These are phyloP conservation scores for Candida tropicalis DNA, from an alignment of 1,139 yeast genomes.

Conservation along the genomic window DNA sequence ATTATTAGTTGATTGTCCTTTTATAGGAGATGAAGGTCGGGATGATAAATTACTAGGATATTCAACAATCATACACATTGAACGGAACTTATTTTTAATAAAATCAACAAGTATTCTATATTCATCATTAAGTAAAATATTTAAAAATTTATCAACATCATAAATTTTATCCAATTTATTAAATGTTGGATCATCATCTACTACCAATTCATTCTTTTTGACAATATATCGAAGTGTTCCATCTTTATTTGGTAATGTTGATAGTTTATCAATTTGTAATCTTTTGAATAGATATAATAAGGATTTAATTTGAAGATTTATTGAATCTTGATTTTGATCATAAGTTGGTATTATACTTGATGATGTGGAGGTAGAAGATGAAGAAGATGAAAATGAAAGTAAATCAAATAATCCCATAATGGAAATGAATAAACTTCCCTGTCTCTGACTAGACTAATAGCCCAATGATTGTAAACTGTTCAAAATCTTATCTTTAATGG, in stretches of 20 bases:
- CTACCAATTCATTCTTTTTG: not conserved
- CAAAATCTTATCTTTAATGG: no score
- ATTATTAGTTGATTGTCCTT: conserved; percentile 17
- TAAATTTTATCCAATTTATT: conserved; percentile 55
- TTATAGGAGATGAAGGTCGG: conserved; percentile 23
- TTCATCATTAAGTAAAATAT: conserved; percentile 50
- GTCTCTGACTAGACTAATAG: no score
- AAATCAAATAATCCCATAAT: conserved; percentile 10
- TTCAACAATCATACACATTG: conserved; percentile 55
- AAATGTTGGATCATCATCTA: conserved; percentile 10
- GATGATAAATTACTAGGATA: conserved; percentile 34
- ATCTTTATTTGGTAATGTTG: conserved; percentile 37
- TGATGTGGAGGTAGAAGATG: not conserved
- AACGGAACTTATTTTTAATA: conserved; percentile 63
- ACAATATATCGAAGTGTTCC: conserved; percentile 23
- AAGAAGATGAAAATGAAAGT: conserved; percentile 1
- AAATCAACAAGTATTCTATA: conserved; percentile 66
- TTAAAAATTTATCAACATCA: conserved; percentile 47
- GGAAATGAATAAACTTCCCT: no score
- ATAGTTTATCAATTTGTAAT: conserved; percentile 45
- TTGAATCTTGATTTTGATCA: conserved; percentile 44
- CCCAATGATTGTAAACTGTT: no score
- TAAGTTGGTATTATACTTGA: conserved; percentile 11
- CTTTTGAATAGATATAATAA: conserved; percentile 59
- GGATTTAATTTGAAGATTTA: conserved; percentile 61